phyloP scores from a whole-genome alignment of 2,329 filamentous ascomycete species.

The Fusarium continuum region DNA sequence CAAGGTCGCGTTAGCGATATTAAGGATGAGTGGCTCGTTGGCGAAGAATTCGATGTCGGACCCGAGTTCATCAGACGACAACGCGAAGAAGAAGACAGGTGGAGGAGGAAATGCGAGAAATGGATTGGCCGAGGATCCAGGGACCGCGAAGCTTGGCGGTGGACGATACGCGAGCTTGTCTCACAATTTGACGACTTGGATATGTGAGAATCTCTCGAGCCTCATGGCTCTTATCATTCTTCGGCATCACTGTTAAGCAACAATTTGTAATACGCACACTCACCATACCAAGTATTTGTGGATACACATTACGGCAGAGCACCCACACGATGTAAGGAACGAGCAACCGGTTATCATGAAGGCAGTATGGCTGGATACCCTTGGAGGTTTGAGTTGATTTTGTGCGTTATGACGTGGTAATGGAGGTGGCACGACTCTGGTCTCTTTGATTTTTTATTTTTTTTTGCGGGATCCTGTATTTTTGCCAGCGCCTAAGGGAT shows the following conservation, averaged over 20 bases:
- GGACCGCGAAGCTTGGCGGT: constrained; percentile 74
- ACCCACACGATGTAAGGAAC: constrained; percentile 26
- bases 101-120: constrained; percentile 85
- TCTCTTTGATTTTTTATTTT: constrained; percentile 18
- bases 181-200: constrained; percentile 54
- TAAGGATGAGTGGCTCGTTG: constrained; percentile 84
- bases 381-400: constrained; percentile 20
- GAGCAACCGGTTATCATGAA: constrained; percentile 21
- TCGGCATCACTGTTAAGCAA: constrained; percentile 29
- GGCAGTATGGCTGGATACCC: constrained; percentile 39
- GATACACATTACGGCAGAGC: constrained; percentile 31
- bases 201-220: constrained; percentile 41
- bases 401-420: constrained; percentile 16
- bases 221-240: constrained; percentile 28
- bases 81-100: constrained; percentile 89
- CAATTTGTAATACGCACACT: constrained; percentile 40
- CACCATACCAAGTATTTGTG: constrained; percentile 31
- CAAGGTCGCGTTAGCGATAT: constrained; percentile 66
- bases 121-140: constrained; percentile 75
- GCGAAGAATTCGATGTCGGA: constrained; percentile 97
- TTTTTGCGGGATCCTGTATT: background rate
- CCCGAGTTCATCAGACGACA: constrained; percentile 92
- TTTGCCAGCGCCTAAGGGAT: constrained; percentile 25
- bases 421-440: background rate
- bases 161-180: constrained; percentile 74